These are phyloP conservation scores for Ascochyta koolunga DNA, from an alignment of 2,329 filamentous ascomycete species.

Conservation along the genomic window DNA sequence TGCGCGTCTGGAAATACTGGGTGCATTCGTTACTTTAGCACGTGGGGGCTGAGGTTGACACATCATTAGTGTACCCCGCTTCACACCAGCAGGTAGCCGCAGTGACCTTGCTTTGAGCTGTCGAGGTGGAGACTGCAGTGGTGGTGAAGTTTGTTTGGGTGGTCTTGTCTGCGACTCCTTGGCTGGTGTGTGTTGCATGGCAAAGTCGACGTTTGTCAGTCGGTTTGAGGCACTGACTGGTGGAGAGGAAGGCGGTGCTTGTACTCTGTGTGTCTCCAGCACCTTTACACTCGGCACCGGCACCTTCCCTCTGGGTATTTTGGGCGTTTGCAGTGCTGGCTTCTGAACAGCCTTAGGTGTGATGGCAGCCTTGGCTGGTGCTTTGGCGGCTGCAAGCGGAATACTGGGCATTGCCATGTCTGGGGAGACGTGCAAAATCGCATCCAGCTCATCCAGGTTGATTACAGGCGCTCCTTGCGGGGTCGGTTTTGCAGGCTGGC, in stretches of 20 bases:
- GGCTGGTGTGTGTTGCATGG: slow-evolving; percentile 20
- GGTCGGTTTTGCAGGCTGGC: slow-evolving; percentile 22
- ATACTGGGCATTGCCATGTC: slow-evolving; percentile 34
- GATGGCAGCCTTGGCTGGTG: neutral
- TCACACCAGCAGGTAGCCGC: slow-evolving; percentile 47
- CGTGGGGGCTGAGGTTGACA: slow-evolving; percentile 47
- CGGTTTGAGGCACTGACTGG: slow-evolving; percentile 48
- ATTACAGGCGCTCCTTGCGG: slow-evolving; percentile 41
- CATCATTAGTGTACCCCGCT: slow-evolving; percentile 51
- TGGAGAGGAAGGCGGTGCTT: slow-evolving; percentile 41
- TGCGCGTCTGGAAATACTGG: neutral
- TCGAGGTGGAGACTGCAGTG: slow-evolving; percentile 21
- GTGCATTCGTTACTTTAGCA: slow-evolving; percentile 7
- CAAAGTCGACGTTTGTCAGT: slow-evolving; percentile 42
- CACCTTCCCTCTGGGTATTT: slow-evolving; percentile 32
- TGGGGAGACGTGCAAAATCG: slow-evolving; percentile 23
- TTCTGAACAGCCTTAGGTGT: neutral
- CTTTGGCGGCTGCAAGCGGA: slow-evolving; percentile 14
- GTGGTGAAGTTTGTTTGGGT: neutral
- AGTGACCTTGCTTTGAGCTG: slow-evolving; percentile 44
- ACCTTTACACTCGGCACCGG: slow-evolving; percentile 31
- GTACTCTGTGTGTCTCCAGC: slow-evolving; percentile 31
- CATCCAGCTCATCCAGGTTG: slow-evolving; percentile 42
- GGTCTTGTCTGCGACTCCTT: neutral
- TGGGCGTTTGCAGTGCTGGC: slow-evolving; percentile 23